Evolutionary conservation across 257 asterid genomes (phyloP), one percentile per base, ranked within the genome.

Genomic region (Ballota nigra): DNA sequence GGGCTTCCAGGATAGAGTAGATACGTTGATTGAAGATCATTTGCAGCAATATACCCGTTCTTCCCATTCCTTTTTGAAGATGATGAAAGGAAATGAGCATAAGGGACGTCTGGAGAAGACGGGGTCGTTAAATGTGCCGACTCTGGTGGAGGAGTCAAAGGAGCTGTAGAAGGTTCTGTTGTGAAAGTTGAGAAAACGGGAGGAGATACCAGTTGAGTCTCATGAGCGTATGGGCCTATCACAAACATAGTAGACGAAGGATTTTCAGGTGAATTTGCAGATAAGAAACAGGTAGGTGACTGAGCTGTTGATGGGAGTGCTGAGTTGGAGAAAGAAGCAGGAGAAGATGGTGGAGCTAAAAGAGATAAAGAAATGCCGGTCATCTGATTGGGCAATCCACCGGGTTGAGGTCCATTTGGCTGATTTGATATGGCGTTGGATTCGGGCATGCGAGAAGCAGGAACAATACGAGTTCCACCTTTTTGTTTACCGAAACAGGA

Each of bases 391-490:
- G 86, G 77, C 83, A 93, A 68, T 51, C 87, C 92, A 73, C 88
- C 93, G 20, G 78, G 80, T 75, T 86, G 96, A 70, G 84, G 86
- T 47, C 91, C 87, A 53, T 86, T 89, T 70, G 85, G 82, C 73
- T 87, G 97, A 79, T 85, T 92, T 31, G 86, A 70, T 22, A 75
- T 66, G 24, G 81, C 74, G 75, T 84, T 91, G 69, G 87, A 72
- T 63, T 93, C 96, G 11, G 92, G 87, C 13, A 86, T 81, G 77
- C 96, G 96, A 31, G 96, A 83, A 15, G 96, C 84, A 22, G 98
- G 98, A 16, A 87, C 95, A n/a, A 93, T 85, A 47, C 98, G 97
- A 73, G 80, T 93, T 78, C 95, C 94, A 24, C 96, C 97, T 71
- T 89, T 91, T 82, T 91, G 96, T 70, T 88, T 91, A 66, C 92